A percentile compares a stretch with the other conserved stretches of the same genome.
These are phyloP conservation scores for Pythium guiyangense DNA, from an alignment of 352 stramenopile species.

Conservation along the genomic window DNA sequence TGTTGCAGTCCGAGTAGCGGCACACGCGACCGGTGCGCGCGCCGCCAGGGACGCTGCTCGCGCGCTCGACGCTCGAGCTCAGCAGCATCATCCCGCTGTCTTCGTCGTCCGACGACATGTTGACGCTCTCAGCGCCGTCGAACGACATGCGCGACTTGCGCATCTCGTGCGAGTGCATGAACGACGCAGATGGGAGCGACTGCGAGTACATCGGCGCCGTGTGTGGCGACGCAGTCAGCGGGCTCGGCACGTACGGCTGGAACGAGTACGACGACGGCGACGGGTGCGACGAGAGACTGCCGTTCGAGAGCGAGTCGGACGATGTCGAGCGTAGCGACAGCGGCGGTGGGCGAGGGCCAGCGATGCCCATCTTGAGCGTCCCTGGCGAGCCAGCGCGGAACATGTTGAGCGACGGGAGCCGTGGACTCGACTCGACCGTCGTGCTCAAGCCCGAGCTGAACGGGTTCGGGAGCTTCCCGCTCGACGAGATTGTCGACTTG, in stretches of 20 bases:
- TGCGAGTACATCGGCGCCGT: slow-evolving; percentile 54
- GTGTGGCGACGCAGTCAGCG: slow-evolving; percentile 22
- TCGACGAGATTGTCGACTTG: slow-evolving; percentile 27
- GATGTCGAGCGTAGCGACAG: slow-evolving; percentile 59
- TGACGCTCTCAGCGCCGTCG: slow-evolving; percentile 49
- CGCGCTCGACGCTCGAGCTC: slow-evolving; percentile 60
- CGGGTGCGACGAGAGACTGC: slow-evolving; percentile 19
- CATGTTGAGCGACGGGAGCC: slow-evolving; percentile 63
- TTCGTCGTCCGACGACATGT: slow-evolving; percentile 68
- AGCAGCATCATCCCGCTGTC: slow-evolving; percentile 63
- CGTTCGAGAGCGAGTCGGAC: slow-evolving; percentile 45
- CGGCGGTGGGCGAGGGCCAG: slow-evolving; percentile 33
- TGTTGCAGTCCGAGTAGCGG: slow-evolving; percentile 80
- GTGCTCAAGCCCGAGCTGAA: slow-evolving; percentile 30
- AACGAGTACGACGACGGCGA: slow-evolving; percentile 34
- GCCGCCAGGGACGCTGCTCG: slow-evolving; percentile 13
- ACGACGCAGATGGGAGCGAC: slow-evolving; percentile 62
- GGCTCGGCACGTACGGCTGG: slow-evolving; percentile 27
- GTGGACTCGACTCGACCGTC: slow-evolving; percentile 58
- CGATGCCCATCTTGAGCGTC: slow-evolving; percentile 63
- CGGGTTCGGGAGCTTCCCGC: slow-evolving; percentile 44
- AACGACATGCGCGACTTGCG: slow-evolving; percentile 53
- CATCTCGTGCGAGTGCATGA: slow-evolving; percentile 39
- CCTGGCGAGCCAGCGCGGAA: slow-evolving; percentile 63
- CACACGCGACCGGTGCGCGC: slow-evolving; percentile 68